A percentile compares a stretch with the other conserved stretches of the same genome.
phyloP scores from a whole-genome alignment of 1,139 yeast genomes.

The Geotrichum bryndzae region DNA sequence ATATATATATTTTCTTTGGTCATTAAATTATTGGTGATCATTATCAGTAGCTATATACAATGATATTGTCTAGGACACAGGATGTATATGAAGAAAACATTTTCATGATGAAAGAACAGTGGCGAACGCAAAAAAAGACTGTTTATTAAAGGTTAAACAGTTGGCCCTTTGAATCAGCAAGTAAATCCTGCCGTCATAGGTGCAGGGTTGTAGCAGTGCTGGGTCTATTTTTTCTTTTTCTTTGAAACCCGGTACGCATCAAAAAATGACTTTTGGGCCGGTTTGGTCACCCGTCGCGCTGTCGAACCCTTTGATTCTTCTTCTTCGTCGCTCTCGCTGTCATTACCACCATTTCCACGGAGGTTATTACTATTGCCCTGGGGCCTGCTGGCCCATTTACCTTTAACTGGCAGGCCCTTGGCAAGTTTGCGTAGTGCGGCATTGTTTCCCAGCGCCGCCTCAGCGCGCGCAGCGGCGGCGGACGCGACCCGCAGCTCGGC shows the following conservation, averaged over 20 bases:
- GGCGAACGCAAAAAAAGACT: background rate
- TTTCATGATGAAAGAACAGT: slow-evolving; percentile 2
- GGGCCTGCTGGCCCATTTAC: background rate
- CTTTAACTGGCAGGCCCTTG: background rate
- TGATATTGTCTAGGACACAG: slow-evolving; percentile 1
- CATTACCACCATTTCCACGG: background rate
- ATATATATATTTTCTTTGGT: background rate
- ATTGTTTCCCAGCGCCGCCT: background rate
- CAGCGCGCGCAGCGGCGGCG: background rate
- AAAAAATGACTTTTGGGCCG: slow-evolving; percentile 3
- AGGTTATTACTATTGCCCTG: background rate
- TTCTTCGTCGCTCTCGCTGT: background rate
- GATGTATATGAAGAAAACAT: slow-evolving; percentile 1
- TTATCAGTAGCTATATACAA: slow-evolving; percentile 9
- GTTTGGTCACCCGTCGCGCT: background rate
- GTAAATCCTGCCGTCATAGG: background rate
- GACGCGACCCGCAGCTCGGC: background rate
- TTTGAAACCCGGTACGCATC: slow-evolving; percentile 9
- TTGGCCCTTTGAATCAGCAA: background rate
- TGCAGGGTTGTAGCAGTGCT: background rate
- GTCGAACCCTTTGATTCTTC: background rate
- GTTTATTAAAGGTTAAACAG: background rate
- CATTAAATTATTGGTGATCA: slow-evolving; percentile 2
- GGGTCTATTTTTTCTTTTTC: slow-evolving; percentile 4
- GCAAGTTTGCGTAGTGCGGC: background rate